Conservation (phyloP, 192 early-diverging fungal genomes). For the Lobosporangium transversale region DNA sequence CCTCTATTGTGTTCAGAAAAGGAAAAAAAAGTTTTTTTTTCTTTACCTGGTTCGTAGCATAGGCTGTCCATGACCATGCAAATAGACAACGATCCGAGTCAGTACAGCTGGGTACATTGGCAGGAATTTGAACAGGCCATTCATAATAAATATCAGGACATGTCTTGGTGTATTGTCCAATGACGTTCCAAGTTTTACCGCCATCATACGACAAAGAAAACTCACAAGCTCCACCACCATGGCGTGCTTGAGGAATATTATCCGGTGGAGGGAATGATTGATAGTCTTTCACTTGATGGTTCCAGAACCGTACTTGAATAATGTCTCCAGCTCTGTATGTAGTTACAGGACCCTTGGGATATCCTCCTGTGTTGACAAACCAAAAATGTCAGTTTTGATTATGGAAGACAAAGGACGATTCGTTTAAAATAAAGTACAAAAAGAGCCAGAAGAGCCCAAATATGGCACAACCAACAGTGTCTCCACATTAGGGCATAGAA, state of each 20-base stretch:
- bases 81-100: constrained; percentile 42
- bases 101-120: constrained; percentile 36
- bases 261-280: constrained; percentile 30
- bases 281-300: constrained; percentile 34
- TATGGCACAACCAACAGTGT: no score
- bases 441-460: no score
- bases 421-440: no score
- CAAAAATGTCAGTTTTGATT: no score
- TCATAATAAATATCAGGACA: constrained; percentile 51
- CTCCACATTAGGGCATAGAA: background rate
- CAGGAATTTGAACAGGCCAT: constrained; percentile 46
- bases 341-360: constrained; percentile 40
- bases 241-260: constrained; percentile 56
- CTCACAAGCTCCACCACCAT: constrained; percentile 75
- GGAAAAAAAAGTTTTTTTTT: no score
- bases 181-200: constrained; percentile 62
- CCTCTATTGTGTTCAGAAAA: background rate
- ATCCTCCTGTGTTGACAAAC: constrained; percentile 39
- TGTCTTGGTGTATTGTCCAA: constrained; percentile 49
- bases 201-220: constrained; percentile 72
- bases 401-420: no score
- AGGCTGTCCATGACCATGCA: constrained; percentile 73
- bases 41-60: constrained; percentile 63
- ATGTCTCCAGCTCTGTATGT: constrained; percentile 61
- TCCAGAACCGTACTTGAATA: constrained; percentile 58